Conservation (phyloP, 2,329 filamentous ascomycete species). For the Hypocreales sp. region DNA sequence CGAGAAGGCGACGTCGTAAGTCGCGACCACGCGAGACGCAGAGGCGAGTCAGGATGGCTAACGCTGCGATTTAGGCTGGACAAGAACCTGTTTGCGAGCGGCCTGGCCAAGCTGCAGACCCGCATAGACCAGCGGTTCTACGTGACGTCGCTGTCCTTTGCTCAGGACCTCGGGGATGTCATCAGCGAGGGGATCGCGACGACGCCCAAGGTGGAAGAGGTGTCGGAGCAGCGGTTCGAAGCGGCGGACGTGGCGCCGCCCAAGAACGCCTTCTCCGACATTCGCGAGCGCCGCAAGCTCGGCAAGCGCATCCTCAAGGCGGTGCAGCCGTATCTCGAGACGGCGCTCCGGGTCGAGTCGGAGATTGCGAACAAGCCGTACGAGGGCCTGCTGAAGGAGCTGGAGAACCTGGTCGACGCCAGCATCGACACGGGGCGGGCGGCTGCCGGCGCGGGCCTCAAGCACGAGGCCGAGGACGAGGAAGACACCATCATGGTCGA, state of each 20-base stretch:
- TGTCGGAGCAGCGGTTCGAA: slow-evolving; percentile 14
- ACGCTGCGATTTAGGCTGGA: slow-evolving; percentile 43
- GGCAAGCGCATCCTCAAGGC: slow-evolving; percentile 80
- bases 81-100: slow-evolving; percentile 41
- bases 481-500: slow-evolving; percentile 38
- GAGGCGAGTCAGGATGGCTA: no score
- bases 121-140: slow-evolving; percentile 42
- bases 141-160: slow-evolving; percentile 40
- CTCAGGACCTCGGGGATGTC: slow-evolving; percentile 37
- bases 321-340: slow-evolving; percentile 62
- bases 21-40: slow-evolving; percentile 12
- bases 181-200: slow-evolving; percentile 37
- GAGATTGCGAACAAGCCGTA: slow-evolving; percentile 58
- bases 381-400: slow-evolving; percentile 54
- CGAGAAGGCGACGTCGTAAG: slow-evolving; percentile 69
- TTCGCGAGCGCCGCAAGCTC: slow-evolving; percentile 69
- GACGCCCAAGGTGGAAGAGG: slow-evolving; percentile 14
- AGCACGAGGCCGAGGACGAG: slow-evolving; percentile 18
- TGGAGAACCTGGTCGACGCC: slow-evolving; percentile 58
- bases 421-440: slow-evolving; percentile 41
- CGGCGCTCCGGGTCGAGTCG: slow-evolving; percentile 65
- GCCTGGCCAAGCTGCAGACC: slow-evolving; percentile 31
- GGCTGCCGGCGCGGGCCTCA: slow-evolving; percentile 17
- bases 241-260: slow-evolving; percentile 29
- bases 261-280: slow-evolving; percentile 45